These are phyloP conservation scores for Juncus effusus DNA, from an alignment of 176 grass and related monocot species.

Conservation along the genomic window DNA sequence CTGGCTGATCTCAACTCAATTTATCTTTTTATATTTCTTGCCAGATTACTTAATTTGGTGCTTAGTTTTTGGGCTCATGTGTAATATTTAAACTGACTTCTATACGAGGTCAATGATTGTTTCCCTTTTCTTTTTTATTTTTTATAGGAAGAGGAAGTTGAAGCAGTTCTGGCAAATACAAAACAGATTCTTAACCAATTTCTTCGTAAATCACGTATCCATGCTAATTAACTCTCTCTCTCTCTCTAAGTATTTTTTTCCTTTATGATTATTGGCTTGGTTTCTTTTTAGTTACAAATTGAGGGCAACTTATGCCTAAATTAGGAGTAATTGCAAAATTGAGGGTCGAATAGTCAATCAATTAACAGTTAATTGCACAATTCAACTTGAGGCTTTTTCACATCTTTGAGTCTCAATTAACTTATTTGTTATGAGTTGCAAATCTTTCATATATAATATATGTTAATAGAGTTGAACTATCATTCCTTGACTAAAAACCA, in stretches of 20 bases:
- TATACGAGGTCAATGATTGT: background rate
- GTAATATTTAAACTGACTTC: background rate
- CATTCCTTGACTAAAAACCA: slow-evolving; percentile 43
- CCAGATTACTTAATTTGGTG: no score
- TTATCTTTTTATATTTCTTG: no score
- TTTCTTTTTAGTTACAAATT: slow-evolving; percentile 4
- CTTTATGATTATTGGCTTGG: no score
- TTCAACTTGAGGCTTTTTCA: no score
- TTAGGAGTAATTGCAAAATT: no score
- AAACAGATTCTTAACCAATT: slow-evolving; percentile 99
- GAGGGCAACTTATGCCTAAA: background rate
- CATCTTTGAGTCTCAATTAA: no score
- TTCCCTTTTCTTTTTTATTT: slow-evolving; percentile 34
- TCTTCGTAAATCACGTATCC: slow-evolving; percentile 83
- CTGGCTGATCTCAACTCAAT: no score
- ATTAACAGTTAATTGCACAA: no score
- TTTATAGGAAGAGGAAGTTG: slow-evolving; percentile 79
- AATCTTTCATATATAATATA: background rate
- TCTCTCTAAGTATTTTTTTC: no score
- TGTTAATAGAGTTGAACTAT: background rate
- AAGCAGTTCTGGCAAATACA: slow-evolving; percentile 86
- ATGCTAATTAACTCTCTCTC: slow-evolving; percentile 6
- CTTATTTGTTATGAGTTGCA: no score
- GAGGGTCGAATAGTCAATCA: no score
- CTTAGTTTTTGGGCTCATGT: no score